Evolutionary conservation across 768 basidiomycete species (phyloP).

Genomic region (Butyriboletus loyo): DNA sequence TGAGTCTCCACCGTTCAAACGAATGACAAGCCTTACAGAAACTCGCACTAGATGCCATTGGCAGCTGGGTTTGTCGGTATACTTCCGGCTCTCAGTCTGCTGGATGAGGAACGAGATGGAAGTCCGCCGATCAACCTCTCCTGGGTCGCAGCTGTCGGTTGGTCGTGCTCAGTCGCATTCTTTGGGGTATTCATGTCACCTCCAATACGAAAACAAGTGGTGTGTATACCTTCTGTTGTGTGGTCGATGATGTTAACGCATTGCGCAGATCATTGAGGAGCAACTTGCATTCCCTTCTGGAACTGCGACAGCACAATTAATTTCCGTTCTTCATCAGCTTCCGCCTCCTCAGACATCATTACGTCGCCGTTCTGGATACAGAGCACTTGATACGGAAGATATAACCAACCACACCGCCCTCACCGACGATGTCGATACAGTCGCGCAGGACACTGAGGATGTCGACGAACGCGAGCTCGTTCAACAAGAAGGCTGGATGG

Average conservation of each 20-base stretch:
- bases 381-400: slow-evolving; percentile 34
- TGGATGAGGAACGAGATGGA: slow-evolving; percentile 75
- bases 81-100: slow-evolving; percentile 80
- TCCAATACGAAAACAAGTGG: slow-evolving; percentile 92
- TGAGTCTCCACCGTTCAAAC: slow-evolving; percentile 14
- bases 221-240: slow-evolving; percentile 35
- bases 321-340: slow-evolving; percentile 81
- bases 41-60: slow-evolving; percentile 60
- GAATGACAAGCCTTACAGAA: background rate
- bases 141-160: slow-evolving; percentile 70
- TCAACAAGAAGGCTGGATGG: slow-evolving; percentile 70
- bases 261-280: slow-evolving; percentile 81
- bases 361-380: slow-evolving; percentile 59
- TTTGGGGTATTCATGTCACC: slow-evolving; percentile 99
- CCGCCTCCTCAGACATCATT: slow-evolving; percentile 62
- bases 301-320: slow-evolving; percentile 93
- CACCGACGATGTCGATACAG: slow-evolving; percentile 1
- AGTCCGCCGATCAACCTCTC: slow-evolving; percentile 70
- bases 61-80: slow-evolving; percentile 91
- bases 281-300: slow-evolving; percentile 93
- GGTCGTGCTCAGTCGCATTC: slow-evolving; percentile 91
- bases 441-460: slow-evolving; percentile 24
- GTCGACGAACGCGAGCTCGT: slow-evolving; percentile 45
- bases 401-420: slow-evolving; percentile 16
- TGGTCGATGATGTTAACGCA: slow-evolving; percentile 2